Conservation (phyloP, 2,329 filamentous ascomycete species). For the Colletotrichum sp. region DNA sequence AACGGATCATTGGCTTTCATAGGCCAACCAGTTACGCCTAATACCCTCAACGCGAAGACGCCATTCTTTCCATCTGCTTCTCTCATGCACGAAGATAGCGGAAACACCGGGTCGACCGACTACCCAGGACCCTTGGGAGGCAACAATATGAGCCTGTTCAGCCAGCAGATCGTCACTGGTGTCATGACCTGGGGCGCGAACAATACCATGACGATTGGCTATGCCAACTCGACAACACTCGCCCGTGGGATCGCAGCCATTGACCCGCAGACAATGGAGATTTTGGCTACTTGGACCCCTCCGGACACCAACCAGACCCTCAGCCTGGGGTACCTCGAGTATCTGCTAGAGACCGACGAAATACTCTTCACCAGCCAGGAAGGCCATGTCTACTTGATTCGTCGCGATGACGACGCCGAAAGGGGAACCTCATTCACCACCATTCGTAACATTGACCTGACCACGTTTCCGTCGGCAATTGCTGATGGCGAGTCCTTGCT, state of each 20-base stretch:
- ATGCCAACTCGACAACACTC: neutral
- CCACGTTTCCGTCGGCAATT: neutral
- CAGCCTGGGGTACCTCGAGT: neutral
- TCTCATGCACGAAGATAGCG: neutral
- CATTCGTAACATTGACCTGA: neutral
- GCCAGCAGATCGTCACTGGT: neutral
- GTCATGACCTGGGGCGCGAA: neutral
- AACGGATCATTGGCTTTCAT: neutral
- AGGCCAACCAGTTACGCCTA: neutral
- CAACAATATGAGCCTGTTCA: neutral
- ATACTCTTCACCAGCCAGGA: neutral
- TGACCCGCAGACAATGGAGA: neutral
- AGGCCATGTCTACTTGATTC: neutral
- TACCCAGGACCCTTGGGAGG: neutral
- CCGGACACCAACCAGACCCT: neutral
- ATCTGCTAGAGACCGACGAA: neutral
- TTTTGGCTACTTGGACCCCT: neutral
- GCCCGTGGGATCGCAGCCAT: neutral
- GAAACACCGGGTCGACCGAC: neutral
- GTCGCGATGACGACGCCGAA: neutral
- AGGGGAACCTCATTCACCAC: neutral
- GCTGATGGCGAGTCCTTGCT: neutral
- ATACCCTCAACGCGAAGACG: neutral
- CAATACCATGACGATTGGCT: neutral
- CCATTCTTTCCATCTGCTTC: neutral